phyloP scores from a whole-genome alignment of 139 green algal species.

The Chlamydomonas incerta region DNA sequence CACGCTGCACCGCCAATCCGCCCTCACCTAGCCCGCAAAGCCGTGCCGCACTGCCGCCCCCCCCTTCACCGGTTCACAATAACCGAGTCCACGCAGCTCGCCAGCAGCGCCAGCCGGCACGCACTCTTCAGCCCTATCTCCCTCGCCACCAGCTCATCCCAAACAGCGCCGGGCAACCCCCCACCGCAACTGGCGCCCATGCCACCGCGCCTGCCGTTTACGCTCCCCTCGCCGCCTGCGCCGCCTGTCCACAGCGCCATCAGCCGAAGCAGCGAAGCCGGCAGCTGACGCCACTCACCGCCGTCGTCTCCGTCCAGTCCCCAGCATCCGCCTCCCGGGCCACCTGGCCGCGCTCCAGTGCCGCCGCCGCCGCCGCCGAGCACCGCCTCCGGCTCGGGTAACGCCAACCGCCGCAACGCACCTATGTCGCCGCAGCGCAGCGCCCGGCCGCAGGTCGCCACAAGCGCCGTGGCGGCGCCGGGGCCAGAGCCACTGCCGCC shows the following conservation, averaged over 20 bases:
- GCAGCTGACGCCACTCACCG: neutral
- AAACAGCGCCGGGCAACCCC: neutral
- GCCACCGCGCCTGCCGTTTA: neutral
- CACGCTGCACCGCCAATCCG: too few species aligned
- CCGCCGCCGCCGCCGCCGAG: neutral
- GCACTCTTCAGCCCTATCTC: neutral
- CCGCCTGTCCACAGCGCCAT: neutral
- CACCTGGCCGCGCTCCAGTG: neutral
- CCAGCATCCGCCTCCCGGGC: too few species aligned
- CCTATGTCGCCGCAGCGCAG: slow-evolving; percentile 3
- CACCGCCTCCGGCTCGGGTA: neutral
- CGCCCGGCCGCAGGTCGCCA: neutral
- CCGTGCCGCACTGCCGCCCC: too few species aligned
- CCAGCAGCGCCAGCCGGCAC: slow-evolving; percentile 14
- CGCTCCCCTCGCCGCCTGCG: neutral
- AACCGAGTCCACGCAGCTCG: neutral
- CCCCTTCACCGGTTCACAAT: slow-evolving; percentile 11
- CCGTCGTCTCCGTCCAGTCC: neutral
- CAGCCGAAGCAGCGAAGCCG: neutral
- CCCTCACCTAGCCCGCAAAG: too few species aligned
- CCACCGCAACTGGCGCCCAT: neutral
- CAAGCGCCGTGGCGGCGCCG: neutral
- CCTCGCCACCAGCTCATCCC: neutral
- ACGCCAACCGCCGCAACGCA: neutral
- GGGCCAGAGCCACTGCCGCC: neutral